Evolutionary conservation across 1,284 basidiomycete genomes (phyloP), one percentile per base, ranked within the genome.

Genomic region (Naganishia liquefaciens): DNA sequence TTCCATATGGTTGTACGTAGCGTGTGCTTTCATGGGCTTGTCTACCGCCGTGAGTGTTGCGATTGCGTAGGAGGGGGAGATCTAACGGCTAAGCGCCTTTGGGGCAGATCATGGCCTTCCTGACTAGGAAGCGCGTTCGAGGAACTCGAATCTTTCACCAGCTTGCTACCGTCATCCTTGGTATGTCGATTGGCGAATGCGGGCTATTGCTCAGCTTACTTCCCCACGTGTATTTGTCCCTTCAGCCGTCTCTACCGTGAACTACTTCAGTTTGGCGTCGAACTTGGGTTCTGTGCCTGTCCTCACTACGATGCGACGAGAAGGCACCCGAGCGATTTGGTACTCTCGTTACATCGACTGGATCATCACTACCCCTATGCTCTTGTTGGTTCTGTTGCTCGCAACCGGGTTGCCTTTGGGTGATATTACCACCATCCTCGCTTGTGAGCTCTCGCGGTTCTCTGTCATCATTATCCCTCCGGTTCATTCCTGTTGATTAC

Each of bases 301-400:
- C 57, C 25, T 25, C 46, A 49, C 57, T 23, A 60, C 57, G 21
- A 60, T 60, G 57, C 57, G 57, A 21, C 57, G 23, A 39, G n/a
- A 60, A 50, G 57, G 46, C 13, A 60, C 57, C n/a, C 57, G 57
- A 11, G 57, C 57, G 9, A 40, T 60, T 37, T 60, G 57, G 57
- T 60, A 60, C 57, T n/a, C 57, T 21, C 57, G 57, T 19, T 60
- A 60, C 46, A 60, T 60, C 13, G 57, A 60, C 25, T 60, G 57
- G 57, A 60, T 25, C 17, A 60, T 60, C 47, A 60, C 57, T 1
- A 49, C 46, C 17, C 46, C 57, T 17, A 50, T 60, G 46, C 39
- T 60, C 1, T 15, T 60, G 33, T 40, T 50, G 57, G 49, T 46
- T 11, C 50, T 60, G 57, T 28, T 60, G 17, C 33, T 50, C 4